Percentiles rank a stretch among this genome's conserved stretches.
Evolutionary conservation across 805 yeast species (phyloP).

Genomic region (Candida germanica): DNA sequence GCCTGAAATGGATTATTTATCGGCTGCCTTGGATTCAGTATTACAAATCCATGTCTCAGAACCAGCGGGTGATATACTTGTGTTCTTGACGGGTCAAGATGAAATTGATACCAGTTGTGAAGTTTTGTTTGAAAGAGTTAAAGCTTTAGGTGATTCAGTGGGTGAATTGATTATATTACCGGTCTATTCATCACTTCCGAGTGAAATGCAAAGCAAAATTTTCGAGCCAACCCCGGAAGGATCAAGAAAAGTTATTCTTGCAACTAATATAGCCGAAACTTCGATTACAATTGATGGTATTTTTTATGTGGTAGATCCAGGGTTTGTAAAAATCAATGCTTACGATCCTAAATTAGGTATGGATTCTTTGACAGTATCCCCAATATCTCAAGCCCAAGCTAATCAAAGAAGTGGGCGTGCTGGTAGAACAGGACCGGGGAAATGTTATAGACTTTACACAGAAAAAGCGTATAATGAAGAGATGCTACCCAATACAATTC

Average conservation of each 20-base stretch:
- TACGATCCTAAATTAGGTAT: slow-evolving; percentile 87
- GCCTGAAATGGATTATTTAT: slow-evolving; percentile 84
- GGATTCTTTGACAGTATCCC: slow-evolving; percentile 80
- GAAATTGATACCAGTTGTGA: slow-evolving; percentile 92
- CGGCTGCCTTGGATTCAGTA: slow-evolving; percentile 79
- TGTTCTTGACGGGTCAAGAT: slow-evolving; percentile 87
- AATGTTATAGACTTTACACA: slow-evolving; percentile 88
- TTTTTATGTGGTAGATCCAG: slow-evolving; percentile 89
- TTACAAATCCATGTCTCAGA: slow-evolving; percentile 83
- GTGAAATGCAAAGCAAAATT: slow-evolving; percentile 83
- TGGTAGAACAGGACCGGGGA: slow-evolving; percentile 95
- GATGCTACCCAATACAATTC: slow-evolving; percentile 75
- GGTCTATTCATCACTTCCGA: slow-evolving; percentile 86
- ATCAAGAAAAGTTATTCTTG: slow-evolving; percentile 83
- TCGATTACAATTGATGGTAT: slow-evolving; percentile 95
- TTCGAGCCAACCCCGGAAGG: slow-evolving; percentile 86
- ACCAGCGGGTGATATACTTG: slow-evolving; percentile 74
- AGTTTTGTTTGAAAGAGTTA: slow-evolving; percentile 60
- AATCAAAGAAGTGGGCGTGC: slow-evolving; percentile 96
- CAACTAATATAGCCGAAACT: slow-evolving; percentile 97
- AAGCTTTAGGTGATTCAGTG: slow-evolving; percentile 56
- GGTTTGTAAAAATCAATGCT: slow-evolving; percentile 86
- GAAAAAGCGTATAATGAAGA: slow-evolving; percentile 75
- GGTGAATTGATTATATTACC: slow-evolving; percentile 75
- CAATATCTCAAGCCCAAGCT: slow-evolving; percentile 94